Evolutionary conservation across 225 moss, liverwort and hornwort genomes (phyloP).

Genomic region (Neckera pumila): DNA sequence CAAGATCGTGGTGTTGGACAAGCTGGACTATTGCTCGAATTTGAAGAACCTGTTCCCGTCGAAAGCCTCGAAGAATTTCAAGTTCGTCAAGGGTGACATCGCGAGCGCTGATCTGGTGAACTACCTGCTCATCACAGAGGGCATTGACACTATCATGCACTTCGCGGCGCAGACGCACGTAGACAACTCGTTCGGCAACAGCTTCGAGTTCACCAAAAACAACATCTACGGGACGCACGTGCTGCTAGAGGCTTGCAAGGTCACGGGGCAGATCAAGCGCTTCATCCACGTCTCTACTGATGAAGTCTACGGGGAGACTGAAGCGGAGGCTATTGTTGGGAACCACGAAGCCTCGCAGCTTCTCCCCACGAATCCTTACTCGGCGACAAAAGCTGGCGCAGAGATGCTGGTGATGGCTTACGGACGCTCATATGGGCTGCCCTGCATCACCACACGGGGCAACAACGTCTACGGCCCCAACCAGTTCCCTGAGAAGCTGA

Average conservation of each 20-base stretch:
- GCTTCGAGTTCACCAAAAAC: conserved; percentile 43
- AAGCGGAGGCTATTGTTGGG: conserved; percentile 31
- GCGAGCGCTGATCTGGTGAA: conserved; percentile 43
- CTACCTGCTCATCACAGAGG: conserved; percentile 33
- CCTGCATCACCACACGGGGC: conserved; percentile 37
- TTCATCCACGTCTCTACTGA: conserved; percentile 45
- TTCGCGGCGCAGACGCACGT: conserved; percentile 50
- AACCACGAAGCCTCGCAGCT: conserved; percentile 42
- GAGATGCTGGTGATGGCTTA: conserved; percentile 50
- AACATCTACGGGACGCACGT: conserved; percentile 42
- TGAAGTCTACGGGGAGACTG: conserved; percentile 40
- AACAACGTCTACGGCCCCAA: conserved; percentile 38
- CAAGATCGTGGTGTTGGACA: conserved; percentile 46
- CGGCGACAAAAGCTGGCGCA: conserved; percentile 36
- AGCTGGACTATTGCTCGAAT: conserved; percentile 44
- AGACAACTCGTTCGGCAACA: conserved; percentile 42
- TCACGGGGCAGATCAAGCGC: conserved; percentile 32
- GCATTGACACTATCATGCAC: conserved; percentile 43
- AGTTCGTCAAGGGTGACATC: conserved; percentile 39
- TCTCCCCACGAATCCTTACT: conserved; percentile 37
- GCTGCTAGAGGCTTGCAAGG: conserved; percentile 35
- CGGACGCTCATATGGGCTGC: conserved; percentile 26
- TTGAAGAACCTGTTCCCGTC: conserved; percentile 34
- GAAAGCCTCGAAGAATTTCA: conserved; percentile 32
- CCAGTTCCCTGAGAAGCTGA: conserved; percentile 46